phyloP scores from a whole-genome alignment of 352 stramenopile species.

The Phytophthora hibernalis region DNA sequence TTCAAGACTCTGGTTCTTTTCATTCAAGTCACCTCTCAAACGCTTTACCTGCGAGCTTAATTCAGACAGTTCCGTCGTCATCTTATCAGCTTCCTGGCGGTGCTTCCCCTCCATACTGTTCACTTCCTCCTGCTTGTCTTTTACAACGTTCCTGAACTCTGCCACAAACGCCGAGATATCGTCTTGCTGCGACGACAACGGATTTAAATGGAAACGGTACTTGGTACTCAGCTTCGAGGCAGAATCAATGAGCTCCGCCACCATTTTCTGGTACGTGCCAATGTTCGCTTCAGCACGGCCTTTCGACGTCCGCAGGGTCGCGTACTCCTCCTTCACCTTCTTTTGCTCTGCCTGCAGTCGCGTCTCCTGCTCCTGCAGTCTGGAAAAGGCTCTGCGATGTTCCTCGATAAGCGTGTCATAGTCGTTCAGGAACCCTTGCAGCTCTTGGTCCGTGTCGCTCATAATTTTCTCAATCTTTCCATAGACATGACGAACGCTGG shows the following conservation, averaged over 20 bases:
- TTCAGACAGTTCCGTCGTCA: slow-evolving; percentile 59
- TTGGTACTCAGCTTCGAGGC: slow-evolving; percentile 54
- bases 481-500: slow-evolving; percentile 45
- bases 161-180: slow-evolving; percentile 61
- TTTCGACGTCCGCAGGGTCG: slow-evolving; percentile 43
- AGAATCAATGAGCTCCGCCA: slow-evolving; percentile 55
- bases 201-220: slow-evolving; percentile 65
- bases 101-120: slow-evolving; percentile 48
- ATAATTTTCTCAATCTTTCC: slow-evolving; percentile 72
- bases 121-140: slow-evolving; percentile 50
- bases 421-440: slow-evolving; percentile 58
- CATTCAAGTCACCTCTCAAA: slow-evolving; percentile 52
- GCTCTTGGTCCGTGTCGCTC: slow-evolving; percentile 72
- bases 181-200: slow-evolving; percentile 56
- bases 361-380: slow-evolving; percentile 43
- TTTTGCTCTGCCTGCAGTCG: slow-evolving; percentile 41
- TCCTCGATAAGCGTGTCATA: slow-evolving; percentile 64
- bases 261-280: slow-evolving; percentile 43
- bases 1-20: slow-evolving; percentile 51
- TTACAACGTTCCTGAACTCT: slow-evolving; percentile 56
- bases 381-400: slow-evolving; percentile 41
- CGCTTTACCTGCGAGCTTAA: slow-evolving; percentile 62
- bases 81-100: slow-evolving; percentile 48
- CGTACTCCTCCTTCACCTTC: slow-evolving; percentile 42
- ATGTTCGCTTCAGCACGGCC: slow-evolving; percentile 66